phyloP scores from a whole-genome alignment of 192 early-diverging fungal genomes.

The Backusella australiensis region DNA sequence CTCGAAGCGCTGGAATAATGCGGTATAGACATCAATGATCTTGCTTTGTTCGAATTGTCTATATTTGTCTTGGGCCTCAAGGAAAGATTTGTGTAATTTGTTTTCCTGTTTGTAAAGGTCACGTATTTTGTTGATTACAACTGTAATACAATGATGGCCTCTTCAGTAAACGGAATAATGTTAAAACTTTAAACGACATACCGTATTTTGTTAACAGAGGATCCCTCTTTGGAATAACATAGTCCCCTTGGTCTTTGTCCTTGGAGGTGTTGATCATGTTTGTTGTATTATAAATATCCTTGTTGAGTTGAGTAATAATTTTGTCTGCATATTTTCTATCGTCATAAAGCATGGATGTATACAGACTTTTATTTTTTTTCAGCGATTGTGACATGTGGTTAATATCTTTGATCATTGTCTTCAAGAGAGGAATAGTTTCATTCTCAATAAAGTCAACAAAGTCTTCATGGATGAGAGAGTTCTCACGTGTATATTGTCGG shows the following conservation, averaged over 20 bases:
- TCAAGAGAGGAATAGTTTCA: conserved; percentile 24
- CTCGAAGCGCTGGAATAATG: conserved; percentile 19
- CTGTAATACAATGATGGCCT: neutral
- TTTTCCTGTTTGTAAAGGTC: conserved; percentile 28
- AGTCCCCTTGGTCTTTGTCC: conserved; percentile 21
- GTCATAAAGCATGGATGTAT: conserved; percentile 36
- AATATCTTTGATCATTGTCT: conserved; percentile 42
- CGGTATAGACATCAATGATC: conserved; percentile 17
- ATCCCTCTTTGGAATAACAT: conserved; percentile 10
- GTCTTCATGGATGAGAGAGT: neutral
- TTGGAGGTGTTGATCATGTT: conserved; percentile 5
- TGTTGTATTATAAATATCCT: conserved; percentile 15
- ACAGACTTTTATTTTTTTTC: conserved; percentile 32
- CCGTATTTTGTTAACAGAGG: conserved; percentile 24
- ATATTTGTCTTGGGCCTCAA: conserved; percentile 16
- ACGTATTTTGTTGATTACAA: conserved; percentile 15
- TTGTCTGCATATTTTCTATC: conserved; percentile 38
- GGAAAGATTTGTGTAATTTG: conserved; percentile 11
- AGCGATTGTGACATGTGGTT: conserved; percentile 35
- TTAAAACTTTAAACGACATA: neutral
- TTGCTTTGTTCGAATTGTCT: conserved; percentile 19
- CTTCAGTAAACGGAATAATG: neutral
- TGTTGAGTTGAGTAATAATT: conserved; percentile 30
- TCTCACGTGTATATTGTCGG: conserved; percentile 9
- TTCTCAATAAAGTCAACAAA: conserved; percentile 16